Evolutionary conservation across 2,329 filamentous ascomycete species (phyloP).

Genomic region (Fusarium sp.): DNA sequence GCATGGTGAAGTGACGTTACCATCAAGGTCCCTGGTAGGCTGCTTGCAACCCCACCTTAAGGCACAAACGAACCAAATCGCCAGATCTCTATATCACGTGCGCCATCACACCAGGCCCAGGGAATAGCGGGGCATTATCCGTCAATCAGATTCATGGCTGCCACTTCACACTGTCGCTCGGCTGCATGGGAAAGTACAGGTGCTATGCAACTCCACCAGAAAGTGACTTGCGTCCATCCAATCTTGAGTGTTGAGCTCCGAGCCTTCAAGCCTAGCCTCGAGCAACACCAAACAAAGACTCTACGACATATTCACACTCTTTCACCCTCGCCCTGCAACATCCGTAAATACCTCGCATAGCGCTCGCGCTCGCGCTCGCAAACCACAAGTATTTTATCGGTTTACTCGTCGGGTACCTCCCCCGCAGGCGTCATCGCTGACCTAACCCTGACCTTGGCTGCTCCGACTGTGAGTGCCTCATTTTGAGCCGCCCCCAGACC

Average conservation of each 20-base stretch:
- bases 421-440: slow-evolving; percentile 54
- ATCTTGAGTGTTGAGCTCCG: slow-evolving; percentile 37
- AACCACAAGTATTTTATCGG: slow-evolving; percentile 31
- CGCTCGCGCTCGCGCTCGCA: slow-evolving; percentile 25
- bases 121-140: slow-evolving; percentile 29
- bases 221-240: slow-evolving; percentile 48
- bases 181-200: slow-evolving; percentile 51
- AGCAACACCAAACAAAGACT: slow-evolving; percentile 42
- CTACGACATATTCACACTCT: slow-evolving; percentile 21
- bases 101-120: slow-evolving; percentile 32
- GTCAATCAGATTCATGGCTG: slow-evolving; percentile 33
- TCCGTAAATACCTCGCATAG: slow-evolving; percentile 18
- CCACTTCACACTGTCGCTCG: slow-evolving; percentile 31
- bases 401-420: slow-evolving; percentile 33
- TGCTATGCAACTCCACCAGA: slow-evolving; percentile 49
- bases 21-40: slow-evolving; percentile 37
- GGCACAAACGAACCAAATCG: slow-evolving; percentile 41
- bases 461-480: slow-evolving; percentile 51
- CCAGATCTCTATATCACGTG: slow-evolving; percentile 41
- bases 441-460: slow-evolving; percentile 52
- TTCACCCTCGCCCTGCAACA: slow-evolving; percentile 22
- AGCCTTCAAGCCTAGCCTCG: slow-evolving; percentile 34
- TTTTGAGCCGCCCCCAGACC: slow-evolving; percentile 49
- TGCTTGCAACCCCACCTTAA: slow-evolving; percentile 40
- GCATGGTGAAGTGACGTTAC: slow-evolving; percentile 35